These are phyloP conservation scores for Scutellaria baicalensis DNA, from an alignment of 257 asterid genomes.

Conservation along the genomic window DNA sequence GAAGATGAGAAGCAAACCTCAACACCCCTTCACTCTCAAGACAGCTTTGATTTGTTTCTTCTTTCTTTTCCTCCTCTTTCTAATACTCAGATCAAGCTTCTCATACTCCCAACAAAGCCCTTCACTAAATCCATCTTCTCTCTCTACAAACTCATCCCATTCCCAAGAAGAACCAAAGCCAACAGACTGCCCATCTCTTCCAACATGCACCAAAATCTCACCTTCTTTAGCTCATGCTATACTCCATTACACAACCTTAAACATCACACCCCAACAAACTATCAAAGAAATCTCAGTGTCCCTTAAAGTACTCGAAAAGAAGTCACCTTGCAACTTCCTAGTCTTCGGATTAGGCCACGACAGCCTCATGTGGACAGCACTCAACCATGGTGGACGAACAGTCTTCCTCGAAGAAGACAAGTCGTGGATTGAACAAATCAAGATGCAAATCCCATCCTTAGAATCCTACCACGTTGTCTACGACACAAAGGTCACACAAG, in stretches of 20 bases:
- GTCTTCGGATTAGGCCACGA: constrained; percentile 85
- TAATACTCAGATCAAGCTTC: constrained; percentile 39
- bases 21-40: constrained; percentile 39
- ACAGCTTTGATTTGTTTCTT: constrained; percentile 34
- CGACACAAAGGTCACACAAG: constrained; percentile 60
- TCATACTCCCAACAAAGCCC: constrained; percentile 8
- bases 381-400: constrained; percentile 75
- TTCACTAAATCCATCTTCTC: neutral
- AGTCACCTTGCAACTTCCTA: constrained; percentile 76
- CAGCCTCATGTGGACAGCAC: constrained; percentile 89
- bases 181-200: constrained; percentile 18
- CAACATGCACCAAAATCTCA: constrained; percentile 59
- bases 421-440: constrained; percentile 64
- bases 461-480: constrained; percentile 68
- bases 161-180: constrained; percentile 8
- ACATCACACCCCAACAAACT: constrained; percentile 92
- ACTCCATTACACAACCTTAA: constrained; percentile 71
- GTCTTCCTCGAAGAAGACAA: constrained; percentile 80
- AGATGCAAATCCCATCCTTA: constrained; percentile 38
- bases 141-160: constrained; percentile 3
- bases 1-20: constrained; percentile 34
- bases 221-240: constrained; percentile 60
- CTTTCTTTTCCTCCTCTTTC: constrained; percentile 41
- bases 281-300: constrained; percentile 62
- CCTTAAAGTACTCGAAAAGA: constrained; percentile 47